Conservation (phyloP, 78 protist genomes). For the Dictyostelium firmibasis region DNA sequence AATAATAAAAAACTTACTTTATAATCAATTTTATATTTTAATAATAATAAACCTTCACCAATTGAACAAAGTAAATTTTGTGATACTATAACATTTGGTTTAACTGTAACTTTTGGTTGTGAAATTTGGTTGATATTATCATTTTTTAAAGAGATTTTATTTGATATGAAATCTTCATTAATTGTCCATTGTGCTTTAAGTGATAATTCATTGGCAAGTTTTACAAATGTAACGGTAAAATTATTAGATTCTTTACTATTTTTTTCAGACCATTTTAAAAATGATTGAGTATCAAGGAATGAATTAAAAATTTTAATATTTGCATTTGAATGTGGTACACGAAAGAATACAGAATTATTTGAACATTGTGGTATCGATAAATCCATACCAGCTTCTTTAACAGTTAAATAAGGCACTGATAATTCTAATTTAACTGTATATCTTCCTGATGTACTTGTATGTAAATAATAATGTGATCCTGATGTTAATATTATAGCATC, state of each 20-base stretch:
- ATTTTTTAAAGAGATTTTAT: not conserved
- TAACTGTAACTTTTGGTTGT: not conserved
- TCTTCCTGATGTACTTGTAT: constrained; percentile 26
- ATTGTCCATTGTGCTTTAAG: constrained; percentile 64
- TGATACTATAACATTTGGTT: constrained; percentile 46
- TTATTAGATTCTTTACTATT: constrained; percentile 1
- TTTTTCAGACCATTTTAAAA: not conserved
- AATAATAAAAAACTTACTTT: constrained; percentile 5
- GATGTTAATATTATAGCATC: constrained; percentile 18
- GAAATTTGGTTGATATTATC: not conserved
- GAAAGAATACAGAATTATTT: constrained; percentile 35
- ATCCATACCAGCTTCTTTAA: constrained; percentile 61
- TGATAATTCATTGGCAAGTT: constrained; percentile 36
- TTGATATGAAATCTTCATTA: constrained; percentile 21
- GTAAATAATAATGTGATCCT: not conserved
- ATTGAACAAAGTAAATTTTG: constrained; percentile 39
- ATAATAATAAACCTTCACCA: constrained; percentile 62
- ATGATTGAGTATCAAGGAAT: constrained; percentile 24
- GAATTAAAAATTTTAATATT: constrained; percentile 66
- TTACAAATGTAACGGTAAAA: constrained; percentile 30
- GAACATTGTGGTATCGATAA: constrained; percentile 50
- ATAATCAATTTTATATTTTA: constrained; percentile 24
- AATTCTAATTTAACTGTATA: not conserved
- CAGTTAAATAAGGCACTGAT: constrained; percentile 32
- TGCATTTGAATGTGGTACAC: constrained; percentile 37